phyloP scores from a whole-genome alignment of 2,329 filamentous ascomycete species.

The Huntiella abstrusa region DNA sequence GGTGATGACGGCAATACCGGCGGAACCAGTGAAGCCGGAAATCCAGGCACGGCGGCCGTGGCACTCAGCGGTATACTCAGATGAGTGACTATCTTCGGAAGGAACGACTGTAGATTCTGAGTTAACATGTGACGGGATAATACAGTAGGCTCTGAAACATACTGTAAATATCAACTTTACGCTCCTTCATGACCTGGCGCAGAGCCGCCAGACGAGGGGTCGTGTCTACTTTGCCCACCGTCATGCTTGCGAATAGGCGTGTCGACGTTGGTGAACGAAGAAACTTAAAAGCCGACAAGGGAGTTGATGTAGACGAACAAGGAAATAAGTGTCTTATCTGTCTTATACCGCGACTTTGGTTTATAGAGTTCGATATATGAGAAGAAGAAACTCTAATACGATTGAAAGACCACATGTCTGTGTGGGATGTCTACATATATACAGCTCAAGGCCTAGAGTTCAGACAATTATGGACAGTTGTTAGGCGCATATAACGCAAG shows the following conservation, averaged over 20 bases:
- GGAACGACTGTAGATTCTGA: conserved; percentile 51
- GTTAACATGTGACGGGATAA: conserved; percentile 20
- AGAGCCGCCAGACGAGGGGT: conserved; percentile 56
- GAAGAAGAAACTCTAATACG: too few relatives aligned
- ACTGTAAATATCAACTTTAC: conserved; percentile 86
- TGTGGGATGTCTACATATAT: too few relatives aligned
- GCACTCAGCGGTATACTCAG: conserved; percentile 94
- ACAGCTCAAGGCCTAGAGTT: too few relatives aligned
- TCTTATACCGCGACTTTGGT: too few relatives aligned
- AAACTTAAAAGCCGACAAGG: neutral
- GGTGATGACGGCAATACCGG: conserved; percentile 79
- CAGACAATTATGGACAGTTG: too few relatives aligned
- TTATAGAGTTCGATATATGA: too few relatives aligned
- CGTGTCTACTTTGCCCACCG: conserved; percentile 30
- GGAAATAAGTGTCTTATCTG: too few relatives aligned
- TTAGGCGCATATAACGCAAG: too few relatives aligned
- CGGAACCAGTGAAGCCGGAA: conserved; percentile 85
- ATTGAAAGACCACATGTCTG: too few relatives aligned
- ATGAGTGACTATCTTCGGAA: conserved; percentile 92
- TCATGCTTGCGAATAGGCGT: conserved; percentile 14
- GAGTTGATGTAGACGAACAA: too few relatives aligned
- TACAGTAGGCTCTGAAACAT: conserved; percentile 18
- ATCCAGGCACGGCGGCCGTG: conserved; percentile 85
- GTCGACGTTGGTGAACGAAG: neutral
- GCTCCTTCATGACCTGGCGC: conserved; percentile 69